Conservation (phyloP, 768 basidiomycete species). For the Sporobolomyces pararoseus region DNA sequence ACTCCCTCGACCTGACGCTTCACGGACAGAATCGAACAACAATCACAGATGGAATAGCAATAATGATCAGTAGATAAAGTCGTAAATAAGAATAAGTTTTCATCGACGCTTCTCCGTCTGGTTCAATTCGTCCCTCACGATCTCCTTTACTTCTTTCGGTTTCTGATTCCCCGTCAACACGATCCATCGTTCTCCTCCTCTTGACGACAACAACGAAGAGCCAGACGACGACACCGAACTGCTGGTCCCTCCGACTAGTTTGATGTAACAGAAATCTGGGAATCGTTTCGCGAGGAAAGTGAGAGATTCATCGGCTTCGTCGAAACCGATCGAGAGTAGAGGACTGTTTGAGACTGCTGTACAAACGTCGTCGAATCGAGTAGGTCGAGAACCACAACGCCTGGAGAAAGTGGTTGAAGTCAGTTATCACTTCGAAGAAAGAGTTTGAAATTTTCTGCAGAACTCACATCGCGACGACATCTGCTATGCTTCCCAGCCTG, state of each 20-base stretch:
- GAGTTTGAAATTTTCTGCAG: too few relatives aligned
- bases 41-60: not conserved
- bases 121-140: slow-evolving; percentile 14
- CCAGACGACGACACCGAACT: not conserved
- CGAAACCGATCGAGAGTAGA: slow-evolving; percentile 30
- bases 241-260: slow-evolving; percentile 8
- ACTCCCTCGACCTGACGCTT: too few relatives aligned
- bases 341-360: slow-evolving; percentile 37
- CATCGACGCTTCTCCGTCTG: slow-evolving; percentile 5
- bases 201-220: not conserved
- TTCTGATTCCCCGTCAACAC: slow-evolving; percentile 8
- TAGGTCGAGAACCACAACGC: slow-evolving; percentile 14
- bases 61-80: not conserved
- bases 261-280: slow-evolving; percentile 35
- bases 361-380: slow-evolving; percentile 34
- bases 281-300: slow-evolving; percentile 30
- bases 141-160: slow-evolving; percentile 31
- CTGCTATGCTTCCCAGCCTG: slow-evolving; percentile 37
- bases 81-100: not conserved
- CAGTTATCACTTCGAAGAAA: not conserved
- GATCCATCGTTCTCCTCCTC: slow-evolving; percentile 24
- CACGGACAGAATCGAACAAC: not conserved
- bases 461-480: slow-evolving; percentile 40
- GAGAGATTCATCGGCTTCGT: slow-evolving; percentile 36
- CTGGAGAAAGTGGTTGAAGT: slow-evolving; percentile 5